Percentiles rank a stretch among this genome's conserved stretches.
These are phyloP conservation scores for Phytophthora citrophthora DNA, from an alignment of 352 stramenopile genomes.

Conservation along the genomic window DNA sequence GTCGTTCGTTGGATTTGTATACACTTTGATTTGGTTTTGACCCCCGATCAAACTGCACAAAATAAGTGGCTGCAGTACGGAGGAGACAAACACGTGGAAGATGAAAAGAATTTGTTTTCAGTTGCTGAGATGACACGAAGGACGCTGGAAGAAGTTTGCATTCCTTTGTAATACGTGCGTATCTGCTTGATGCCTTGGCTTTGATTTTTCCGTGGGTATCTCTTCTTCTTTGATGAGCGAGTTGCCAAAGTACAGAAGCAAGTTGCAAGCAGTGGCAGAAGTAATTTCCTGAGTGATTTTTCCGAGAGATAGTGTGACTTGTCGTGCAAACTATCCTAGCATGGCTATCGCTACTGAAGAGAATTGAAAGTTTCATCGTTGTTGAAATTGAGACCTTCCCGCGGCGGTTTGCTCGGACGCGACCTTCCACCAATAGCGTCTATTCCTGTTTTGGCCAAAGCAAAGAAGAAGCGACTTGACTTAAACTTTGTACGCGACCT, in stretches of 20 bases:
- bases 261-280: slow-evolving; percentile 8
- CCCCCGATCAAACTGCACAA: slow-evolving; percentile 12
- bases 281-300: slow-evolving; percentile 20
- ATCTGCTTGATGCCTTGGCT: slow-evolving; percentile 42
- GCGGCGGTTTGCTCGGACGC: slow-evolving; percentile 16
- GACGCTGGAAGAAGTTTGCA: slow-evolving; percentile 27
- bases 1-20: slow-evolving; percentile 35
- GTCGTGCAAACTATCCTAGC: slow-evolving; percentile 6
- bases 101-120: slow-evolving; percentile 13
- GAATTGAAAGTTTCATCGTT: slow-evolving; percentile 17
- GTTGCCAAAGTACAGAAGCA: slow-evolving; percentile 22
- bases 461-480: too few species aligned
- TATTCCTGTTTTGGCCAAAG: slow-evolving; percentile 14
- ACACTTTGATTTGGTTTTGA: slow-evolving; percentile 31
- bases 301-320: not conserved
- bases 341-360: not conserved
- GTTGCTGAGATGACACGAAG: slow-evolving; percentile 12
- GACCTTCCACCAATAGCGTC: slow-evolving; percentile 10
- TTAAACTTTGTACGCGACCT: not conserved
- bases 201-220: slow-evolving; percentile 36
- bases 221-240: slow-evolving; percentile 26
- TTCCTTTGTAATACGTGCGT: slow-evolving; percentile 58
- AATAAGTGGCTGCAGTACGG: slow-evolving; percentile 21
- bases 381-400: slow-evolving; percentile 27
- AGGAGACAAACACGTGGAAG: slow-evolving; percentile 21